Base-by-base conservation (phyloP, 2,329 filamentous ascomycete species). In the Monosporascus sp. region DNA sequence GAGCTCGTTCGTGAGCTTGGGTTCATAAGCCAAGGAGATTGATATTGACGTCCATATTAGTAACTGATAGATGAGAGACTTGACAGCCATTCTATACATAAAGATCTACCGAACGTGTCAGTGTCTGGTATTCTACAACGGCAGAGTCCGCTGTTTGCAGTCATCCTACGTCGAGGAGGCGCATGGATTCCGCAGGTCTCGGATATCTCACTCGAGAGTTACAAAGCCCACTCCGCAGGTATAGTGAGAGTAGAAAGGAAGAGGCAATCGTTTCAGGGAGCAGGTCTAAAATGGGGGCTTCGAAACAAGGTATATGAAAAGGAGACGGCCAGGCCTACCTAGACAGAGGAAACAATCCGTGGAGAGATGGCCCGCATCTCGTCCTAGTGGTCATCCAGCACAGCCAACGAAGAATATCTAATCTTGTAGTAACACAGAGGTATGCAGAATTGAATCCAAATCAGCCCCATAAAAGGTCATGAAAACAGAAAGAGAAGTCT, bases 291-390 rank as follows among this genome's bases (percentile, higher is more conserved):
- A 49, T 51, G 49, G 44, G 51, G 55, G 54, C 53, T 49, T 56
- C 50, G 56, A 61, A 58, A 57, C 54, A 61, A 54, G 56, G 55
- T 54, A 57, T 59, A 57, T 54, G 56, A 57, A 57, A 46, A 54
- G 53, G 55, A 39, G 48, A 47, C 14, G 38, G 50, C 31, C 36
- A 51, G 48, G 68, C 68, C 62, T 47, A 69, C 68, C 67, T 70
- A 69, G 57, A 63, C 58, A 60, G 57, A 57, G 57, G 53, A 55
- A 60, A 60, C 47, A 51, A 54, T 58, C 56, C 55, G 58, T 57
- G 47, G 52, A 56, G 60, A 68, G 62, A 66, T 50, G 65, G 44
- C 67, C 63, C 62, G 63, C 66, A 70, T 69, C 64, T 67, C 65
- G 67, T 53, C 66, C 62, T 65, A 51, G 53, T 64, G 52, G 52